Evolutionary conservation across 1,284 basidiomycete genomes (phyloP).

Genomic region (Heterobasidion parviporum): DNA sequence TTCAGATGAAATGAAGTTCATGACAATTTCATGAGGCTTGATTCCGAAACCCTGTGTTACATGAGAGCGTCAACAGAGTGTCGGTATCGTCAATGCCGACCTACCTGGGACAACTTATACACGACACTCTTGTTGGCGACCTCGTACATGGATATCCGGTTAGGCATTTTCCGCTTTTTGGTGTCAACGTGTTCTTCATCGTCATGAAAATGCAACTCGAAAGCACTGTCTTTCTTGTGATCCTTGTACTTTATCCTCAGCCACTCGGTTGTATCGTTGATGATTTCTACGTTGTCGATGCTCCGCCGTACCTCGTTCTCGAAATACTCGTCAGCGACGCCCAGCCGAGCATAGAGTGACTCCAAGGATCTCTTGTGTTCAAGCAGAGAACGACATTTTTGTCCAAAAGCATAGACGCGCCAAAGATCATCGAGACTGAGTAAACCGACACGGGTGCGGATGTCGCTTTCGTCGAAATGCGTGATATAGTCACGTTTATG

Average conservation of each 20-base stretch:
- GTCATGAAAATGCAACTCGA: constrained; percentile 61
- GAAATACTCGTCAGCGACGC: constrained; percentile 65
- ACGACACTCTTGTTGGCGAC: constrained; percentile 75
- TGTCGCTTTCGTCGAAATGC: constrained; percentile 60
- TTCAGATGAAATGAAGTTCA: constrained; percentile 61
- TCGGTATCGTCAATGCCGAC: constrained; percentile 12
- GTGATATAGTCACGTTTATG: constrained; percentile 90
- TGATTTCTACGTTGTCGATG: constrained; percentile 78
- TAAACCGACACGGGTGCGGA: constrained; percentile 52
- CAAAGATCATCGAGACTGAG: constrained; percentile 78
- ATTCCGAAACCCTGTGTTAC: constrained; percentile 67
- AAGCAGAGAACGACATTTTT: constrained; percentile 79
- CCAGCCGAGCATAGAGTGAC: constrained; percentile 57
- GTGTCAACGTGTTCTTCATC: constrained; percentile 48
- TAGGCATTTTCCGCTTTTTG: constrained; percentile 75
- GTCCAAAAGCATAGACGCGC: constrained; percentile 80
- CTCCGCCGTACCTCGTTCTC: constrained; percentile 54
- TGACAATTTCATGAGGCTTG: constrained; percentile 69
- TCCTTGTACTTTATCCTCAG: constrained; percentile 79
- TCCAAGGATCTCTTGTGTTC: constrained; percentile 64
- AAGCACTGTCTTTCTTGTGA: constrained; percentile 57
- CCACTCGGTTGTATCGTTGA: constrained; percentile 92
- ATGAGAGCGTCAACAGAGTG: constrained; percentile 1
- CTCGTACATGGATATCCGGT: constrained; percentile 82
- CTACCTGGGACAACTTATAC: constrained; percentile 69